Conservation (phyloP, 805 yeast genomes). For the Pichia phayaonensis region DNA sequence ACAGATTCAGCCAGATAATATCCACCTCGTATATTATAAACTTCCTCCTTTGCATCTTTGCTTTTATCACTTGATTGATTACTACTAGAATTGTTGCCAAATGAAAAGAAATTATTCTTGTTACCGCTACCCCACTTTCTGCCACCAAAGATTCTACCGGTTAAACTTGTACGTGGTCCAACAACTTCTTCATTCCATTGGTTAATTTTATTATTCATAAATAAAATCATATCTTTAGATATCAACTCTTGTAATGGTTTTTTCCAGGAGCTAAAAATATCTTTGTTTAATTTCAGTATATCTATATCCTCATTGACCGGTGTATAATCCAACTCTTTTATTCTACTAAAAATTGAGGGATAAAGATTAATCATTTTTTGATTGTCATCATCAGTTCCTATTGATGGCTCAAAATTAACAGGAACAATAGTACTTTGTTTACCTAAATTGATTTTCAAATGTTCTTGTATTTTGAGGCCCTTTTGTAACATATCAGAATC, state of each 20-base stretch:
- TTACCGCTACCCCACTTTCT: conserved; percentile 42
- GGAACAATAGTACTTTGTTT: conserved; percentile 5
- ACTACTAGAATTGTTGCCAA: conserved; percentile 13
- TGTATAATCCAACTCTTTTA: not conserved
- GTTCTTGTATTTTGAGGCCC: conserved; percentile 26
- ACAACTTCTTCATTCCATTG: conserved; percentile 81
- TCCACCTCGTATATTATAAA: conserved; percentile 45
- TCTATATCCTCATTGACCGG: not conserved
- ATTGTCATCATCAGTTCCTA: not conserved
- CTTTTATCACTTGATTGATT: not conserved
- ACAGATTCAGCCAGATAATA: conserved; percentile 55
- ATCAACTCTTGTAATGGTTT: conserved; percentile 40
- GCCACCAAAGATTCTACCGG: conserved; percentile 60
- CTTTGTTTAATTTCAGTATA: conserved; percentile 1
- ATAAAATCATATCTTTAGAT: conserved; percentile 55
- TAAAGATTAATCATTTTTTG: conserved; percentile 10
- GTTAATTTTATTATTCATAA: conserved; percentile 75
- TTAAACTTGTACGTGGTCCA: conserved; percentile 66
- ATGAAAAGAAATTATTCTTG: conserved; percentile 26
- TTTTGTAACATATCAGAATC: conserved; percentile 37
- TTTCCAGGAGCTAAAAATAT: conserved; percentile 25
- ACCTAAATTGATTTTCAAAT: conserved; percentile 17
- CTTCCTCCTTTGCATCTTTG: conserved; percentile 11
- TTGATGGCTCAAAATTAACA: conserved; percentile 1
- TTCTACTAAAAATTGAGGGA: conserved; percentile 24